phyloP scores from a whole-genome alignment of 2,329 filamentous ascomycete species.

The Myrmaecium sp. region DNA sequence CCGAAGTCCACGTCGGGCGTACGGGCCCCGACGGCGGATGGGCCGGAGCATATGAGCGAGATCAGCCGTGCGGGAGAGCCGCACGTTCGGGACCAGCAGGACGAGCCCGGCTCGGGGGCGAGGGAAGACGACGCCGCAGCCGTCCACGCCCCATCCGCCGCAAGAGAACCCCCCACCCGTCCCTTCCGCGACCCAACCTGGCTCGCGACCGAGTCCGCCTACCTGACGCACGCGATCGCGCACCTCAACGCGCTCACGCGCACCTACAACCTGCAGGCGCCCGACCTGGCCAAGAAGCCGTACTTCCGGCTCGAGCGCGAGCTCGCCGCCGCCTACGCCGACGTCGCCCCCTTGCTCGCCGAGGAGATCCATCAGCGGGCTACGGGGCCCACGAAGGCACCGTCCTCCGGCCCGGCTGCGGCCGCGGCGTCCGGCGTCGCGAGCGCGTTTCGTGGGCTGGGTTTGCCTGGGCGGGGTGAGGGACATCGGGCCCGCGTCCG shows the following conservation, averaged over 20 bases:
- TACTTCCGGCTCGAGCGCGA: slow-evolving; percentile 78
- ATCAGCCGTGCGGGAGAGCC: slow-evolving; percentile 27
- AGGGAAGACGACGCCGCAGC: slow-evolving; percentile 4
- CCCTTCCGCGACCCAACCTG: slow-evolving; percentile 69
- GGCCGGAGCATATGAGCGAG: slow-evolving; percentile 29
- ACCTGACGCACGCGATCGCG: slow-evolving; percentile 58
- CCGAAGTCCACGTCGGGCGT: slow-evolving; percentile 25
- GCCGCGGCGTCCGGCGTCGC: slow-evolving; percentile 4
- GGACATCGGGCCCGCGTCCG: slow-evolving; percentile 42
- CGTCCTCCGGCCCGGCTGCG: too few species aligned
- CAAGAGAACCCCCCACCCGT: slow-evolving; percentile 11
- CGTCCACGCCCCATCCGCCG: slow-evolving; percentile 10
- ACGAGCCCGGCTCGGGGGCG: slow-evolving; percentile 15
- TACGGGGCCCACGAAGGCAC: slow-evolving; percentile 26
- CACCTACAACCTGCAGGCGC: slow-evolving; percentile 90
- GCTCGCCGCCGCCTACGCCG: slow-evolving; percentile 63
- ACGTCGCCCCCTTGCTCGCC: slow-evolving; percentile 63
- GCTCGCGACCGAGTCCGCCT: slow-evolving; percentile 54
- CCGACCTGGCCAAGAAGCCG: slow-evolving; percentile 79
- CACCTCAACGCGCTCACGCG: slow-evolving; percentile 67
- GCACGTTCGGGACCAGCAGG: slow-evolving; percentile 4
- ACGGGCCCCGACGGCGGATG: slow-evolving; percentile 26
- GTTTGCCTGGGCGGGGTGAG: slow-evolving; percentile 48
- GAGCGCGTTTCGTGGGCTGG: slow-evolving; percentile 25
- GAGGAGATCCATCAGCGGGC: slow-evolving; percentile 57